A percentile compares a stretch with the other conserved stretches of the same genome.
Conservation (phyloP, 345 rosid genomes). For the Syzygium oleosum region DNA sequence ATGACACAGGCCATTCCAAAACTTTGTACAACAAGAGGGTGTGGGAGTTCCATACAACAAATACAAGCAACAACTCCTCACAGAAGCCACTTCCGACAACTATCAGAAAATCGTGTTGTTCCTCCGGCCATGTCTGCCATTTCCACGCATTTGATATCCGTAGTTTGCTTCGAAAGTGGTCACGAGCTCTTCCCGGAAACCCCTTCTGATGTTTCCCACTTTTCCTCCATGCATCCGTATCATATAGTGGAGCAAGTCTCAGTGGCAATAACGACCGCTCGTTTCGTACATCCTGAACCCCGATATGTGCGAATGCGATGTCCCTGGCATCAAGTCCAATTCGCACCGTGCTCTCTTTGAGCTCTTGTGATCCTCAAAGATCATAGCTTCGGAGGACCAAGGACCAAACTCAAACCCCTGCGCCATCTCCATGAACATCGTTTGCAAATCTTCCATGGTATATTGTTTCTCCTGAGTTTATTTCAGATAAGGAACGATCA, state of each 20-base stretch:
- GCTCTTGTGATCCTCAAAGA: not conserved
- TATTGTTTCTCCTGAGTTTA: conserved; percentile 22
- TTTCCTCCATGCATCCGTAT: not conserved
- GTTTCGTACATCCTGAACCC: not conserved
- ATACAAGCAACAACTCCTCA: not conserved
- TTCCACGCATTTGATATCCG: not conserved
- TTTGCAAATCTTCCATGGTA: conserved; percentile 40
- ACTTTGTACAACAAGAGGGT: not conserved
- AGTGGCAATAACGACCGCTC: not conserved
- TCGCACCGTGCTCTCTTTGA: conserved; percentile 13
- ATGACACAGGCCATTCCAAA: not conserved
- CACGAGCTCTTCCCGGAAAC: not conserved
- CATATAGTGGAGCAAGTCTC: not conserved
- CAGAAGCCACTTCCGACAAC: not conserved
- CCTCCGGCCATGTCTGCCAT: not conserved
- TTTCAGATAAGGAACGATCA: not conserved
- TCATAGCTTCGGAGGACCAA: conserved; percentile 1
- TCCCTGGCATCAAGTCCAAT: not conserved
- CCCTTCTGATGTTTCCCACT: not conserved
- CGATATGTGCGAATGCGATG: not conserved
- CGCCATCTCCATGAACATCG: conserved; percentile 38
- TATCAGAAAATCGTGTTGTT: not conserved
- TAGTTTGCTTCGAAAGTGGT: not conserved
- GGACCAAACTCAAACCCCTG: conserved; percentile 20
- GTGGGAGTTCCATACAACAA: not conserved